Conservation (phyloP, 257 asterid species). For the Solanum lignicaule region DNA sequence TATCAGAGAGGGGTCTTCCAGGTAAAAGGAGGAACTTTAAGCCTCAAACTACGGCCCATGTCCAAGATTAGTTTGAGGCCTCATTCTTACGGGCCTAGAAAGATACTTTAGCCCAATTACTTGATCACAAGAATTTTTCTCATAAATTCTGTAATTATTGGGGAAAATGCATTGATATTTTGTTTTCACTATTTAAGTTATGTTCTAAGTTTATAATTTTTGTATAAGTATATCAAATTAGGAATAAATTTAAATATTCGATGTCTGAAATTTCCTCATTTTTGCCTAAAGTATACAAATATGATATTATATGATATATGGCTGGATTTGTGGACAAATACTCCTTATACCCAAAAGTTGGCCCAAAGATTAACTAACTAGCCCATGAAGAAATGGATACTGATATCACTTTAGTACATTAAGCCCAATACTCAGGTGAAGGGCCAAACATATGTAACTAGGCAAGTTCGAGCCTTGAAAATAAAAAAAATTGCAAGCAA, state of each 20-base stretch:
- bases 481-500: background rate
- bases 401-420: background rate
- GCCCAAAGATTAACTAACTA: background rate
- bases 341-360: background rate
- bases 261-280: background rate
- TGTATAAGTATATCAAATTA: background rate
- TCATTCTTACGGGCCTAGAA: background rate
- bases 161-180: background rate
- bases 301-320: background rate
- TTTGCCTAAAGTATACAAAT: background rate
- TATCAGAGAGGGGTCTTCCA: background rate
- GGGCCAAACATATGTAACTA: background rate
- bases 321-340: background rate
- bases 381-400: background rate
- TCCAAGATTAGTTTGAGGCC: background rate
- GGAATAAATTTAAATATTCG: background rate
- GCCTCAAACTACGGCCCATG: background rate
- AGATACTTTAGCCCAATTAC: background rate
- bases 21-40: background rate
- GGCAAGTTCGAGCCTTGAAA: background rate
- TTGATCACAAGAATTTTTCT: background rate
- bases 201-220: background rate
- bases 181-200: background rate
- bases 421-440: background rate
- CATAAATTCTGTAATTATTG: background rate